A percentile compares a stretch with the other conserved stretches of the same genome.
Conservation (phyloP, 2,329 filamentous ascomycete genomes). For the Xylariales sp. region DNA sequence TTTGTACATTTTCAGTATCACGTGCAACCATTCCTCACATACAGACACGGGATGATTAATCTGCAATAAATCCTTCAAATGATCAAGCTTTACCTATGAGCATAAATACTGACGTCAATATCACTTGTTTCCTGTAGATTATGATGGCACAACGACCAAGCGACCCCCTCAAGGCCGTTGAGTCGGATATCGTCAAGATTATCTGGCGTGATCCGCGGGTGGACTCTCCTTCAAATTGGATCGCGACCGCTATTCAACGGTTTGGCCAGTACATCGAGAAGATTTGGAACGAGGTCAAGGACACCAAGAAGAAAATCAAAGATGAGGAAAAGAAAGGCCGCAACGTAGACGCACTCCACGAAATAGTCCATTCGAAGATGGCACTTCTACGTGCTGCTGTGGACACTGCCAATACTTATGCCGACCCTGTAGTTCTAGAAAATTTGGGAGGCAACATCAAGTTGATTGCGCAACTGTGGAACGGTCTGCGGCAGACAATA, state of each 20-base stretch:
- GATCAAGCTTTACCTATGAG: too few species aligned
- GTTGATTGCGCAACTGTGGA: conserved; percentile 50
- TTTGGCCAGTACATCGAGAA: conserved; percentile 47
- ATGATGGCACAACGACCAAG: conserved; percentile 12
- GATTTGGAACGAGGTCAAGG: conserved; percentile 43
- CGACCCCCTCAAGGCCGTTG: conserved; percentile 16
- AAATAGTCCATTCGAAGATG: conserved; percentile 35
- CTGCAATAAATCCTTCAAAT: too few species aligned
- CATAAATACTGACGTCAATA: too few species aligned
- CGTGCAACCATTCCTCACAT: too few species aligned
- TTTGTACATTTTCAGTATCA: too few species aligned
- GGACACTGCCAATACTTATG: conserved; percentile 49
- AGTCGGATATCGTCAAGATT: conserved; percentile 22
- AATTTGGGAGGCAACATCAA: conserved; percentile 56
- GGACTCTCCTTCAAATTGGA: conserved; percentile 28
- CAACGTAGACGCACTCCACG: conserved; percentile 22
- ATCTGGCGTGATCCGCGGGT: conserved; percentile 18
- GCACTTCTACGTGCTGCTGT: conserved; percentile 46
- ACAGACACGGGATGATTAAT: too few species aligned
- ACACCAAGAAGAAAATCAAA: conserved; percentile 36
- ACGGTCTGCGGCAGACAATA: conserved; percentile 50
- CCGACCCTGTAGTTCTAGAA: conserved; percentile 51
- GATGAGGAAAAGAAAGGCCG: conserved; percentile 32
- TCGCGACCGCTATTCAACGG: conserved; percentile 44
- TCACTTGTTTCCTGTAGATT: neutral